phyloP scores from a whole-genome alignment of 345 rosid genomes.

The Toxicodendron radicans region DNA sequence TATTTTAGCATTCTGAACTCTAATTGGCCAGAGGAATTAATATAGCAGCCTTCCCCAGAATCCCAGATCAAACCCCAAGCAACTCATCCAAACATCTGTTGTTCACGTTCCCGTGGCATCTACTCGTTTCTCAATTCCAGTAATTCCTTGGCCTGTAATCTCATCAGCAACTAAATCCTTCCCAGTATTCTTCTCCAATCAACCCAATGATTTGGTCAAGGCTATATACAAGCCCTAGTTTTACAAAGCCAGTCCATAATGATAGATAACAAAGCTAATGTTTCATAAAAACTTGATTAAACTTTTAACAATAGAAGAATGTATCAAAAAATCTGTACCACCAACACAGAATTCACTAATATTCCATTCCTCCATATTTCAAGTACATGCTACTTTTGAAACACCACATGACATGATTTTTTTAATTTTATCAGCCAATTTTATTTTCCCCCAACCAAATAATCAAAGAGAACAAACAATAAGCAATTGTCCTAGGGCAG shows the following conservation, averaged over 20 bases:
- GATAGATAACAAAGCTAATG: background rate
- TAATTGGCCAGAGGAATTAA: background rate
- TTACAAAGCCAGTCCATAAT: background rate
- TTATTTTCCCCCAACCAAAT: background rate
- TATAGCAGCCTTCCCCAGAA: background rate
- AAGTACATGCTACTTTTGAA: background rate
- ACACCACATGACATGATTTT: background rate
- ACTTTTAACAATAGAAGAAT: background rate
- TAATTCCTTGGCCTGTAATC: background rate
- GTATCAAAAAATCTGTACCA: background rate
- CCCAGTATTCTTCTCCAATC: background rate
- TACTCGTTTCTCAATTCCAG: background rate
- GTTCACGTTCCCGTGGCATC: background rate
- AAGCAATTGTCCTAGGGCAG: background rate
- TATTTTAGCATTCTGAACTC: background rate
- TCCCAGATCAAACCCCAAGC: background rate
- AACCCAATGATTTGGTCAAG: background rate
- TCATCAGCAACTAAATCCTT: constrained; percentile 2
- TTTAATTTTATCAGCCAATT: background rate
- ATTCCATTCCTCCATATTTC: too few species aligned
- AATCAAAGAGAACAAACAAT: background rate
- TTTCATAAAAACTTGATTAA: background rate
- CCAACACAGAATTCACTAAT: background rate
- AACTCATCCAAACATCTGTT: background rate
- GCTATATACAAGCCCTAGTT: background rate